These are phyloP conservation scores for Zygoascus tannicola DNA, from an alignment of 805 yeast genomes.

Conservation along the genomic window DNA sequence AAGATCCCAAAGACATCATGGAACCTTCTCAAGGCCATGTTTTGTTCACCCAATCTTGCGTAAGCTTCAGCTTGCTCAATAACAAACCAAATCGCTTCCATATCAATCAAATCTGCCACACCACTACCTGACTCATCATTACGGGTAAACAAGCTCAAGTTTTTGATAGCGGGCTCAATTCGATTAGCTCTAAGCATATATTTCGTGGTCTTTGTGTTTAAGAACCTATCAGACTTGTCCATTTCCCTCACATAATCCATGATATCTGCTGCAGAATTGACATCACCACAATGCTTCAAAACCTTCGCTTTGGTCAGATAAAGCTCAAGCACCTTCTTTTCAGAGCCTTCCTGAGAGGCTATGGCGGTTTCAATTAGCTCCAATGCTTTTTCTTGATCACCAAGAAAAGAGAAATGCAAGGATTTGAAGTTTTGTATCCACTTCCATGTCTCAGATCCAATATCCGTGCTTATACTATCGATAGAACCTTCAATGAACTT, in stretches of 20 bases:
- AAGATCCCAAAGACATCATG: constrained; percentile 56
- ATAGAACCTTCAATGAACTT: constrained; percentile 38
- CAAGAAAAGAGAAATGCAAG: constrained; percentile 58
- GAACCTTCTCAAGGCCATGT: constrained; percentile 74
- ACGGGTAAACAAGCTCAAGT: constrained; percentile 73
- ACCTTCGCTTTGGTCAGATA: constrained; percentile 74
- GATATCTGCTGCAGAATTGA: constrained; percentile 49
- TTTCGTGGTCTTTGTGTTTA: constrained; percentile 80
- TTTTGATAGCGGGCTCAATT: constrained; percentile 62
- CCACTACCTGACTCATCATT: constrained; percentile 79
- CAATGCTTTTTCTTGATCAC: constrained; percentile 46
- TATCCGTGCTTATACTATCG: constrained; percentile 12
- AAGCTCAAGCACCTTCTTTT: constrained; percentile 80
- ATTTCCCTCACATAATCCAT: constrained; percentile 64
- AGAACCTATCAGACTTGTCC: constrained; percentile 84
- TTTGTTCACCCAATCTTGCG: constrained; percentile 49
- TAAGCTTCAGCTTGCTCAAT: constrained; percentile 80
- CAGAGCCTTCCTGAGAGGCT: constrained; percentile 31
- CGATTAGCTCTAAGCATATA: constrained; percentile 70
- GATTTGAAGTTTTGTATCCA: constrained; percentile 77
- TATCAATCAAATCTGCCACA: constrained; percentile 70
- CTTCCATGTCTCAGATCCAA: constrained; percentile 26
- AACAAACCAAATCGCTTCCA: constrained; percentile 91
- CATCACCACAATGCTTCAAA: constrained; percentile 58
- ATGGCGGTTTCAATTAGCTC: constrained; percentile 53